phyloP scores from a whole-genome alignment of 2,329 filamentous ascomycete genomes.

The Colletotrichum theobromicola region DNA sequence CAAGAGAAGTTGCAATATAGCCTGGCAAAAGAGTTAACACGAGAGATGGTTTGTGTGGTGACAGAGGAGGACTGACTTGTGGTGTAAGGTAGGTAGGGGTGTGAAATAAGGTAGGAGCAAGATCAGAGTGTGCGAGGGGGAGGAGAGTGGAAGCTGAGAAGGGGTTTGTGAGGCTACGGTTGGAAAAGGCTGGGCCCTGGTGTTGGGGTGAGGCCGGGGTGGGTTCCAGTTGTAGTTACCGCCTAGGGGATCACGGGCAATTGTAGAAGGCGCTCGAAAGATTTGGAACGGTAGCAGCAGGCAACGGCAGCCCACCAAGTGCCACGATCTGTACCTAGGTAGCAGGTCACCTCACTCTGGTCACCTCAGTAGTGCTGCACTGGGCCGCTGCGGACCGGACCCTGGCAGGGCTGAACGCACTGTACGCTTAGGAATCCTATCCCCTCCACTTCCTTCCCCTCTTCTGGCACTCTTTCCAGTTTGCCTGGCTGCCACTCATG shows the following conservation, averaged over 20 bases:
- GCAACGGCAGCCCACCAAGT: slow-evolving; percentile 7
- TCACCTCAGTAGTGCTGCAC: background rate
- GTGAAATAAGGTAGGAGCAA: background rate
- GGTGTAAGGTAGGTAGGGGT: background rate
- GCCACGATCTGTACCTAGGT: background rate
- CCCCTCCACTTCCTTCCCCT: background rate
- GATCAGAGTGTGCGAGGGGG: background rate
- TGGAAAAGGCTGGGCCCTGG: slow-evolving; percentile 18
- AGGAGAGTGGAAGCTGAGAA: background rate
- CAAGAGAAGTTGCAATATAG: background rate
- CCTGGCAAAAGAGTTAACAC: background rate
- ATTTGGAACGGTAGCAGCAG: background rate
- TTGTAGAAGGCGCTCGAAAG: slow-evolving; percentile 23
- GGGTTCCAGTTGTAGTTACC: slow-evolving; percentile 13
- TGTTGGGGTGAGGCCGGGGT: slow-evolving; percentile 14
- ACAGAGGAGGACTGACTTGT: background rate
- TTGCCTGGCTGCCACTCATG: background rate
- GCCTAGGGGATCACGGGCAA: slow-evolving; percentile 21
- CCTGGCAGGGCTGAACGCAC: slow-evolving; percentile 22
- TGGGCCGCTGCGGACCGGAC: slow-evolving; percentile 14
- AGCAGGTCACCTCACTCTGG: background rate
- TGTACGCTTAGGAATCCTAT: background rate
- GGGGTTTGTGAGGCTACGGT: slow-evolving; percentile 16
- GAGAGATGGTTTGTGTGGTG: background rate
- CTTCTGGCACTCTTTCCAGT: background rate